These are phyloP conservation scores for Ascochyta pisi DNA, from an alignment of 2,329 filamentous ascomycete genomes.

Conservation along the genomic window DNA sequence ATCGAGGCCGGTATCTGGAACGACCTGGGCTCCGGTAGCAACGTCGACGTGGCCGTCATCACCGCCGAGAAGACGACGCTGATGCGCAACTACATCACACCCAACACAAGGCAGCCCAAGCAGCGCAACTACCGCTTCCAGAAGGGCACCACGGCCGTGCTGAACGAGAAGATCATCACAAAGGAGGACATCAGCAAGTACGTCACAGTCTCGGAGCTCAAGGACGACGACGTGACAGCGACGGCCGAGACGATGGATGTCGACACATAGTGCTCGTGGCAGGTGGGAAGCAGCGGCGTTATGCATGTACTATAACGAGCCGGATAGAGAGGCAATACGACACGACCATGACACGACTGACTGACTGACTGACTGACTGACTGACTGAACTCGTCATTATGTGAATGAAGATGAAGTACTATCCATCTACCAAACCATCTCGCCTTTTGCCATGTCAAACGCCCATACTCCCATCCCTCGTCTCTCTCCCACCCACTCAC, in stretches of 20 bases:
- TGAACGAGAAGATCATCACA: constrained; percentile 95
- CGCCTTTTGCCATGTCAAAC: too few species aligned
- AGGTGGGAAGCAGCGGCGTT: neutral
- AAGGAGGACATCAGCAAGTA: constrained; percentile 95
- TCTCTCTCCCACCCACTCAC: too few species aligned
- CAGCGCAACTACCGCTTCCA: constrained; percentile 90
- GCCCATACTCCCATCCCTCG: too few species aligned
- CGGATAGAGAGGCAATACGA: constrained; percentile 10
- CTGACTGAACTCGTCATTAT: too few species aligned
- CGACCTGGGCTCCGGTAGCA: constrained; percentile 94
- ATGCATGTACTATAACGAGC: constrained; percentile 11
- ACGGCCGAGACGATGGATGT: constrained; percentile 71
- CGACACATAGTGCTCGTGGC: constrained; percentile 51
- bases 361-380: neutral
- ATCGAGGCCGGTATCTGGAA: constrained; percentile 99
- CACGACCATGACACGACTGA: constrained; percentile 2
- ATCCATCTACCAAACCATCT: too few species aligned
- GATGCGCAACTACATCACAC: constrained; percentile 89
- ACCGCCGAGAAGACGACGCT: constrained; percentile 93
- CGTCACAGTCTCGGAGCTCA: constrained; percentile 86
- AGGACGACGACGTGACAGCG: constrained; percentile 67
- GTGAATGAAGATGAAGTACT: too few species aligned
- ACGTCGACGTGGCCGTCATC: constrained; percentile 96
- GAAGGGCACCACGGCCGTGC: constrained; percentile 89
- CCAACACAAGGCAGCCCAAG: constrained; percentile 90